These are phyloP conservation scores for Carex parvula DNA, from an alignment of 176 grass and related monocot genomes.

Conservation along the genomic window DNA sequence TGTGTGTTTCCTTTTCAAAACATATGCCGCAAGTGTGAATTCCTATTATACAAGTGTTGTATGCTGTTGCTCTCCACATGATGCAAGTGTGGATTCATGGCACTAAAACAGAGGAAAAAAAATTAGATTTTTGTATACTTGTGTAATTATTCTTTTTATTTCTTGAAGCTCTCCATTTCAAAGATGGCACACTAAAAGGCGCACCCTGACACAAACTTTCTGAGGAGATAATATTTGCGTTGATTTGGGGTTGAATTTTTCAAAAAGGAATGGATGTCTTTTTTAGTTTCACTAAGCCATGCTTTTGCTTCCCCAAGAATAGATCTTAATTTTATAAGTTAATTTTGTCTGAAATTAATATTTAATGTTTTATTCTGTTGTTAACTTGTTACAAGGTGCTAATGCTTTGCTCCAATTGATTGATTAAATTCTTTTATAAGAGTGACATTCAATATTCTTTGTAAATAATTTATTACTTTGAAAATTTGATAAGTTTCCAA, in stretches of 20 bases:
- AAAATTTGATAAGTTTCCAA: no score
- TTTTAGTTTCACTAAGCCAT: not conserved
- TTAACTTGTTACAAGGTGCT: not conserved
- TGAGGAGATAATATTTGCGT: not conserved
- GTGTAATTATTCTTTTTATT: not conserved
- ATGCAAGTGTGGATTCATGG: slow-evolving; percentile 5
- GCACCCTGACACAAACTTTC: slow-evolving; percentile 15
- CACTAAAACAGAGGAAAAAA: not conserved
- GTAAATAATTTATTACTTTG: no score
- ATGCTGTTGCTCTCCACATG: not conserved
- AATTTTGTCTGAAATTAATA: slow-evolving; percentile 1
- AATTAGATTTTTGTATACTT: not conserved
- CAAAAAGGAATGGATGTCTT: slow-evolving; percentile 18
- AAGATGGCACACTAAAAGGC: slow-evolving; percentile 5
- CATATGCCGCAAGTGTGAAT: not conserved
- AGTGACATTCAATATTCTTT: no score
- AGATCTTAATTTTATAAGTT: not conserved
- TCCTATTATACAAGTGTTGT: not conserved
- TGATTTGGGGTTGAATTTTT: slow-evolving; percentile 12
- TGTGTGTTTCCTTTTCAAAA: not conserved
- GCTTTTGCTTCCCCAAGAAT: not conserved
- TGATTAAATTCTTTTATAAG: no score
- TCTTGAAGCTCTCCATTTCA: not conserved
- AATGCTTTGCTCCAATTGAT: not conserved
- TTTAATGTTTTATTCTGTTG: not conserved